Percentiles rank a stretch among this genome's conserved stretches.
Evolutionary conservation across 441 rosid species (phyloP).

Genomic region (Sinapis alba): DNA sequence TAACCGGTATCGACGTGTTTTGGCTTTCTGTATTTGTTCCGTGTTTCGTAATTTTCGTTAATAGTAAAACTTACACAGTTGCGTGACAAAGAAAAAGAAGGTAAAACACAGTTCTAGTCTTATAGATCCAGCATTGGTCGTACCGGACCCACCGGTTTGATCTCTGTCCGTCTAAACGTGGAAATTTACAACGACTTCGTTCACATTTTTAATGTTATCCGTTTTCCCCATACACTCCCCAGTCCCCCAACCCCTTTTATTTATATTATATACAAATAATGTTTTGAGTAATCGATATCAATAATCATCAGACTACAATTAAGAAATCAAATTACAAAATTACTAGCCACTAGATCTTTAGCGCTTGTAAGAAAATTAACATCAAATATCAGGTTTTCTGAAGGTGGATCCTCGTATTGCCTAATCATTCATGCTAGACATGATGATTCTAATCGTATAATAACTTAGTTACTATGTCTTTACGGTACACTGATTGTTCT

Average conservation of each 20-base stretch:
- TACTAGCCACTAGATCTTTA: background rate
- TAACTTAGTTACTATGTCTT: constrained; percentile 29
- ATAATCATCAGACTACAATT: background rate
- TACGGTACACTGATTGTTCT: constrained; percentile 18
- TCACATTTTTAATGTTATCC: constrained; percentile 7
- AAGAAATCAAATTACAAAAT: background rate
- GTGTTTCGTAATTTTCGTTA: constrained; percentile 6
- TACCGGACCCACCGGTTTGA: constrained; percentile 34
- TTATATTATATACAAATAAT: background rate
- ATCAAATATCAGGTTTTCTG: background rate
- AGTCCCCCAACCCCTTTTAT: background rate
- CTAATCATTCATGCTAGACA: constrained; percentile 4
- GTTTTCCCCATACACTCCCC: background rate
- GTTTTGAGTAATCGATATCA: background rate
- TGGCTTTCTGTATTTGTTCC: too few relatives aligned
- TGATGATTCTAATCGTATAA: constrained; percentile 20
- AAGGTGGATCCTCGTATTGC: background rate
- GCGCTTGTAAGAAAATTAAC: background rate
- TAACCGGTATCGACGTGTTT: too few relatives aligned
- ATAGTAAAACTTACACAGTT: too few relatives aligned
- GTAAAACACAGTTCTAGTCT: too few relatives aligned
- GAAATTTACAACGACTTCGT: constrained; percentile 24
- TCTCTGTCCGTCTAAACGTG: constrained; percentile 24
- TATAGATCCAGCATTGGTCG: constrained; percentile 11
- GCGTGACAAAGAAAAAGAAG: too few relatives aligned